These are phyloP conservation scores for Globisporangium sylvaticum DNA, from an alignment of 352 stramenopile species.

Conservation along the genomic window DNA sequence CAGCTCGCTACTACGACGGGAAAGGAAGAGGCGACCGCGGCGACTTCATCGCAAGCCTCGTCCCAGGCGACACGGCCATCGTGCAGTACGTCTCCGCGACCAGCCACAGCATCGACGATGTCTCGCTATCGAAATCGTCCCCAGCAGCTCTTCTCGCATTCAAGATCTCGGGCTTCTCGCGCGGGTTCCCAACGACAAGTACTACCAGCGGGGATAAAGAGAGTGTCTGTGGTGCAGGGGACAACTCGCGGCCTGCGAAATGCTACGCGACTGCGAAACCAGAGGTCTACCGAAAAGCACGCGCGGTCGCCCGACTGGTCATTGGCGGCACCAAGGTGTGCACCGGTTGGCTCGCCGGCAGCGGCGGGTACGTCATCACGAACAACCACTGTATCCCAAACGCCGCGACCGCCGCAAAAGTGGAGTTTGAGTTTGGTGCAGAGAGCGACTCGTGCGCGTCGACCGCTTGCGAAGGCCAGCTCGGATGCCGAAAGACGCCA, in stretches of 20 bases:
- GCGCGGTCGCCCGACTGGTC: constrained; percentile 32
- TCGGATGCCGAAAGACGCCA: constrained; percentile 15
- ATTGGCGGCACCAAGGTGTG: constrained; percentile 25
- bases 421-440: constrained; percentile 34
- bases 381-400: constrained; percentile 42
- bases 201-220: not conserved
- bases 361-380: constrained; percentile 38
- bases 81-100: not conserved
- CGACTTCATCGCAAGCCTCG: not conserved
- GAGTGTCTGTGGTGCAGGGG: not conserved
- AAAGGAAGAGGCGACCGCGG: not conserved
- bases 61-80: not conserved
- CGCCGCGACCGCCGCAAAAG: constrained; percentile 16
- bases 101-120: not conserved
- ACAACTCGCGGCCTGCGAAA: not conserved
- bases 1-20: not conserved
- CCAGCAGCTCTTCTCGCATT: not conserved
- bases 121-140: not conserved
- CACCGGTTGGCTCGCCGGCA: constrained; percentile 43
- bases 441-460: constrained; percentile 26
- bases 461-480: constrained; percentile 21
- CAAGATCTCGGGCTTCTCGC: not conserved
- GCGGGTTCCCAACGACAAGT: not conserved
- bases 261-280: not conserved
- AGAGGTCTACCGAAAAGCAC: constrained; percentile 19